Evolutionary conservation across 108 stramenopile genomes (phyloP).

Genomic region (Cyclotella distinguenda): DNA sequence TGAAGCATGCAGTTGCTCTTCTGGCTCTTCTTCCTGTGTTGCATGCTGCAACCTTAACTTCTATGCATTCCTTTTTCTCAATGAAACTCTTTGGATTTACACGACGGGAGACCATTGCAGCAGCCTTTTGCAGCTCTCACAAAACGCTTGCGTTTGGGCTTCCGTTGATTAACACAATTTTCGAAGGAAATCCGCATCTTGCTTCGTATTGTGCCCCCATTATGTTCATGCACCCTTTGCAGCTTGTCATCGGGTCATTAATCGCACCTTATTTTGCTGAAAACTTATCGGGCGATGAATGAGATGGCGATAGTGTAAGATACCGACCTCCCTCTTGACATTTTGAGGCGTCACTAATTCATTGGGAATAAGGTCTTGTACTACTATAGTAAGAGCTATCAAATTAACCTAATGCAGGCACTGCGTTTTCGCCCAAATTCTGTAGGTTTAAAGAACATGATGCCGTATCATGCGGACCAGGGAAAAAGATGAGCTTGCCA

Average conservation of each 20-base stretch:
- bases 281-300: no score
- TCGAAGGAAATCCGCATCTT: conserved; percentile 80
- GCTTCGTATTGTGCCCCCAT: conserved; percentile 86
- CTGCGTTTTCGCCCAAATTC: background rate
- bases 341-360: no score
- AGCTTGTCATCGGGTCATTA: conserved; percentile 81
- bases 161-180: conserved; percentile 86
- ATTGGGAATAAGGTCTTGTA: no score
- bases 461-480: background rate
- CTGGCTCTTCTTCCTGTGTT: conserved; percentile 63
- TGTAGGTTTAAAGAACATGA: background rate
- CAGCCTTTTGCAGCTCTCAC: conserved; percentile 81
- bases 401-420: background rate
- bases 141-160: conserved; percentile 93
- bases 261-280: conserved; percentile 42
- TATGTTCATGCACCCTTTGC: conserved; percentile 89
- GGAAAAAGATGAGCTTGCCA: background rate
- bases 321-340: no score
- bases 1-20: conserved; percentile 54
- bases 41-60: conserved; percentile 62
- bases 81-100: conserved; percentile 41
- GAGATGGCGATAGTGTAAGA: no score
- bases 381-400: no score
- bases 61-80: conserved; percentile 55
- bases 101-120: conserved; percentile 68